A percentile compares a stretch with the other conserved stretches of the same genome.
Conservation (phyloP, 2,329 filamentous ascomycete genomes). For the Nakataea oryzae region DNA sequence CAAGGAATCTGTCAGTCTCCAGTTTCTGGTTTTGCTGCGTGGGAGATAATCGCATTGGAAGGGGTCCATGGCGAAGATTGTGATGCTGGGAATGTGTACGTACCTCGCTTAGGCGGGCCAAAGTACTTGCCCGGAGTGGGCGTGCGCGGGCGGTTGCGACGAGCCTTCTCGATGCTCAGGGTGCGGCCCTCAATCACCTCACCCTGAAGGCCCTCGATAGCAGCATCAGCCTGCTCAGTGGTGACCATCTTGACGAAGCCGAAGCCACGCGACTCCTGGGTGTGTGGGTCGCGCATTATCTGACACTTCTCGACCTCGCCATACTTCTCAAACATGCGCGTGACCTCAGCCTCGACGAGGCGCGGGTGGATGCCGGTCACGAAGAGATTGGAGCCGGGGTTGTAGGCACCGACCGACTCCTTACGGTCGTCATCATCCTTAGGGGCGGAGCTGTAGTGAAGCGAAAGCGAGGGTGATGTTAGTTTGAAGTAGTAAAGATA, state of each 20-base stretch:
- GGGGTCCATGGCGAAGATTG: conserved; percentile 15
- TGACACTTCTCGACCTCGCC: conserved; percentile 98
- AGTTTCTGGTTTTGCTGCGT: not conserved
- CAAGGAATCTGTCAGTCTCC: not conserved
- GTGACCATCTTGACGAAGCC: conserved; percentile 99
- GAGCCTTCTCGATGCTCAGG: conserved; percentile 97
- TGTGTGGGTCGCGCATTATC: conserved; percentile 98
- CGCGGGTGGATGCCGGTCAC: conserved; percentile 96
- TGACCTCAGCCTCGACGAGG: conserved; percentile 80
- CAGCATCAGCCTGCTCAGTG: conserved; percentile 88
- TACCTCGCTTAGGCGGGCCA: conserved; percentile 93
- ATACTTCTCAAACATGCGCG: conserved; percentile 95
- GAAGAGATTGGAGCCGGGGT: conserved; percentile 96
- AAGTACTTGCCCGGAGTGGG: conserved; percentile 99
- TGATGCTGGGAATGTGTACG: conserved; percentile 22
- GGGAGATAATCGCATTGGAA: not conserved
- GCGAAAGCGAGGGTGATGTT: conserved; percentile 12
- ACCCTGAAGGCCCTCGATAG: conserved; percentile 90
- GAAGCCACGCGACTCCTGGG: conserved; percentile 96
- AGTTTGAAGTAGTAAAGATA: conserved; percentile 14
- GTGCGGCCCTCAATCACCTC: conserved; percentile 93
- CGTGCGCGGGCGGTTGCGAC: conserved; percentile 85
- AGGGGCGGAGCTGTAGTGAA: conserved; percentile 20
- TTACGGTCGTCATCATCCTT: conserved; percentile 44
- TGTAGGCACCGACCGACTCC: conserved; percentile 50